These are phyloP conservation scores for Leptographium procerum DNA, from an alignment of 2,329 filamentous ascomycete species.

Conservation along the genomic window DNA sequence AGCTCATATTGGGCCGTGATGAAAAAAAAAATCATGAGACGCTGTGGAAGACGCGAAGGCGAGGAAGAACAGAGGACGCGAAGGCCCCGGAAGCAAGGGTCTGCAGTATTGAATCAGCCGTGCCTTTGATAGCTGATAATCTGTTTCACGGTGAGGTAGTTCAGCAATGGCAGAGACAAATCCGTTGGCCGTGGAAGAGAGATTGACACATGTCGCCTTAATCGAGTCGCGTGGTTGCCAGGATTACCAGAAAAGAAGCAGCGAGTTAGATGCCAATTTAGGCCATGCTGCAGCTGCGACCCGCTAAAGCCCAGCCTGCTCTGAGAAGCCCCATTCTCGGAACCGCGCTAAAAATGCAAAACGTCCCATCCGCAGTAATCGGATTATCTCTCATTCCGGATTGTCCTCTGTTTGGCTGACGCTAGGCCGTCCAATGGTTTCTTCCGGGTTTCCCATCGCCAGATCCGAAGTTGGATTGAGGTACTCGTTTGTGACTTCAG, in stretches of 20 bases:
- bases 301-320: background rate
- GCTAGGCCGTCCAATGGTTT: slow-evolving; percentile 8
- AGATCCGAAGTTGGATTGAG: slow-evolving; percentile 1
- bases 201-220: background rate
- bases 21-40: background rate
- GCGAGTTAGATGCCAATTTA: background rate
- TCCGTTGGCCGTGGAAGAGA: background rate
- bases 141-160: background rate
- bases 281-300: background rate
- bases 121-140: background rate
- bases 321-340: background rate
- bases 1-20: background rate
- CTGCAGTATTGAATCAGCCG: background rate
- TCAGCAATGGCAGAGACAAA: background rate
- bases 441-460: slow-evolving; percentile 11
- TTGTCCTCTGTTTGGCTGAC: background rate
- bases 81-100: background rate
- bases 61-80: background rate
- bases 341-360: background rate
- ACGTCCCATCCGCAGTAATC: background rate
- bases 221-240: background rate
- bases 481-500: background rate
- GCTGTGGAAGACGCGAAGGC: background rate
- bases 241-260: background rate
- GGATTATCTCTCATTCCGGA: slow-evolving; percentile 4